Conservation (phyloP, 1,284 basidiomycete species). For the Neotropicomus parvogracilis region DNA sequence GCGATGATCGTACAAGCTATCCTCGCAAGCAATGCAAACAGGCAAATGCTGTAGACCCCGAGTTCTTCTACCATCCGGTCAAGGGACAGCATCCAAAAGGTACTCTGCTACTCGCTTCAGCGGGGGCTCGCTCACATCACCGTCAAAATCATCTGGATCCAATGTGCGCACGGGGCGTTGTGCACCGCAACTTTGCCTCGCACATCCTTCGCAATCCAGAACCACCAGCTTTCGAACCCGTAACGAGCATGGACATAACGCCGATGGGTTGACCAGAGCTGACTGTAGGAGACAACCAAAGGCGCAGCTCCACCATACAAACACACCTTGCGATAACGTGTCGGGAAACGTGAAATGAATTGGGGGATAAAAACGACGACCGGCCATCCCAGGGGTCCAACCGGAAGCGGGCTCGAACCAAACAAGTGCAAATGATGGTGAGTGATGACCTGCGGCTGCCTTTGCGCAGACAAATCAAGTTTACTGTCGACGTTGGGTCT, state of each 20-base stretch:
- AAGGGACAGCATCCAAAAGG: too few relatives aligned
- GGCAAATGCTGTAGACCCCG: too few relatives aligned
- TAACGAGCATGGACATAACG: constrained; percentile 61
- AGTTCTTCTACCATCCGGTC: too few relatives aligned
- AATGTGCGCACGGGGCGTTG: too few relatives aligned
- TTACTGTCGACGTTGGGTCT: constrained; percentile 35
- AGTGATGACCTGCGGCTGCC: constrained; percentile 45
- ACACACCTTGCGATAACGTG: constrained; percentile 47
- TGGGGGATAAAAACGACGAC: constrained; percentile 61
- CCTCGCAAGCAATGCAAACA: too few relatives aligned
- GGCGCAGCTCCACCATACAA: not conserved
- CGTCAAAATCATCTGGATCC: too few relatives aligned
- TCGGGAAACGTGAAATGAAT: constrained; percentile 69
- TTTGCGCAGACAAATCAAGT: constrained; percentile 44
- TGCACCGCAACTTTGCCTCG: too few relatives aligned
- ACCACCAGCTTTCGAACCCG: constrained; percentile 59
- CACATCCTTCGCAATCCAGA: too few relatives aligned
- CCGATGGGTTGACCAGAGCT: constrained; percentile 62
- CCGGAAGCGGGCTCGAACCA: constrained; percentile 51
- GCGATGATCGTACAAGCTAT: too few relatives aligned
- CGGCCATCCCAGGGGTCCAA: constrained; percentile 56
- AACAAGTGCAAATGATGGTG: constrained; percentile 45
- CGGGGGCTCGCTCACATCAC: too few relatives aligned
- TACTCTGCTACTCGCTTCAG: too few relatives aligned
- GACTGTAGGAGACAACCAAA: constrained; percentile 31